Evolutionary conservation across 805 yeast genomes (phyloP).

Genomic region (Schizosaccharomyces japonicus): DNA sequence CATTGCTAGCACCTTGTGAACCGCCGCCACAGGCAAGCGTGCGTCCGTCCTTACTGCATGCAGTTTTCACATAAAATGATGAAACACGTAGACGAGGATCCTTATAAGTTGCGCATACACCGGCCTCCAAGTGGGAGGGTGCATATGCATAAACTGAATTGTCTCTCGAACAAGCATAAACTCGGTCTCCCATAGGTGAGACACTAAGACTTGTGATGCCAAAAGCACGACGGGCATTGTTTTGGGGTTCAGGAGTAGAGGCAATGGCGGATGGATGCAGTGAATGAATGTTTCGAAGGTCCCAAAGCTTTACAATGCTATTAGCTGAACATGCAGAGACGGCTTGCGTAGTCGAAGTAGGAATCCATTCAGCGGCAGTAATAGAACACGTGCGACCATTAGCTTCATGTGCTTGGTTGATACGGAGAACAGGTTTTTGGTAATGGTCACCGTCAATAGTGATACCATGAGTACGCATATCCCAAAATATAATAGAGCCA

Average conservation of each 20-base stretch:
- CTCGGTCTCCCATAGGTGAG: neutral
- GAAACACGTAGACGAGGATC: neutral
- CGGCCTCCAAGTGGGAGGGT: neutral
- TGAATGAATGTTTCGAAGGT: neutral
- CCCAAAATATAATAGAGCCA: constrained; percentile 4
- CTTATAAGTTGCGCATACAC: neutral
- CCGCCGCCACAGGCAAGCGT: constrained; percentile 3
- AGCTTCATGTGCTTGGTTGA: neutral
- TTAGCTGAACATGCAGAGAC: neutral
- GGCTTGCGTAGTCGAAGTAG: neutral
- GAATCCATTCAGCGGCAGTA: neutral
- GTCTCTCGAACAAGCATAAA: constrained; percentile 3
- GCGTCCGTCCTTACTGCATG: neutral
- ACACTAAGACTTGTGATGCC: constrained; percentile 1
- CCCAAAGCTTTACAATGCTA: constrained; percentile 1
- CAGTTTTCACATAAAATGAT: constrained; percentile 1
- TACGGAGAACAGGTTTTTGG: neutral
- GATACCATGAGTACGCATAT: constrained; percentile 2
- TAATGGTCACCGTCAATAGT: neutral
- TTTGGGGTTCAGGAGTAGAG: neutral
- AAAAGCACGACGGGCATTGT: neutral
- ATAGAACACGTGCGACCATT: neutral
- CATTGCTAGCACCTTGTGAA: neutral
- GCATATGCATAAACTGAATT: neutral
- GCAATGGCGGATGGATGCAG: neutral